These are phyloP conservation scores for Fusarium torulosum DNA, from an alignment of 2,329 filamentous ascomycete species.

Conservation along the genomic window DNA sequence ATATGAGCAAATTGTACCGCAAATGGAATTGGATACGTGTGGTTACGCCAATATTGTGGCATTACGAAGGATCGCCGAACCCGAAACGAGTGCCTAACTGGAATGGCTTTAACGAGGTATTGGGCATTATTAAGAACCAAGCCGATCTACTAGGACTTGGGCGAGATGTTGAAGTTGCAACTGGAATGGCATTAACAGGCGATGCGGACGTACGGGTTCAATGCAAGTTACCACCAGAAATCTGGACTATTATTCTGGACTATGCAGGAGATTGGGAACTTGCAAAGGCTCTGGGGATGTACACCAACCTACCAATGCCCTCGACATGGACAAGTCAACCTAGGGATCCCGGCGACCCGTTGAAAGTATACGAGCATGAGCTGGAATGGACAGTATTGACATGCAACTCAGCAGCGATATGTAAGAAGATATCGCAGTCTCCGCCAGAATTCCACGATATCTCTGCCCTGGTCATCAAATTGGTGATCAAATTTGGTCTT, in stretches of 20 bases:
- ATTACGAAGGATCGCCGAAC: slow-evolving; percentile 70
- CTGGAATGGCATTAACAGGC: slow-evolving; percentile 54
- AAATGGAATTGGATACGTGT: slow-evolving; percentile 92
- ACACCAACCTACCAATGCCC: slow-evolving; percentile 80
- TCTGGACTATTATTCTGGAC: slow-evolving; percentile 91
- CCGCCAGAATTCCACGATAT: slow-evolving; percentile 77
- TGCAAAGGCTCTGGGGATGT: slow-evolving; percentile 82
- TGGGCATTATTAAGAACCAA: slow-evolving; percentile 81
- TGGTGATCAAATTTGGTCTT: slow-evolving; percentile 92
- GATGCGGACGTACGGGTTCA: slow-evolving; percentile 53
- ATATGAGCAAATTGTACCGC: slow-evolving; percentile 83
- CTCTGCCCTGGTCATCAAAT: slow-evolving; percentile 83
- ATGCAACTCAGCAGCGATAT: slow-evolving; percentile 76
- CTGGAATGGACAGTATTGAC: slow-evolving; percentile 89
- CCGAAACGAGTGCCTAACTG: slow-evolving; percentile 69
- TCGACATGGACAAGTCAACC: slow-evolving; percentile 74
- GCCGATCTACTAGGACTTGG: slow-evolving; percentile 80
- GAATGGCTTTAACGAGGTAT: slow-evolving; percentile 77
- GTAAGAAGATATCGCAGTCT: slow-evolving; percentile 77
- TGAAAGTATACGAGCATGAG: slow-evolving; percentile 79
- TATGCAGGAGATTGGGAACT: slow-evolving; percentile 91
- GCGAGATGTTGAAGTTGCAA: slow-evolving; percentile 73
- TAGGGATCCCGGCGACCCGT: slow-evolving; percentile 70
- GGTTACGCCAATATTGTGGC: slow-evolving; percentile 85
- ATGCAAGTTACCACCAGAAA: slow-evolving; percentile 78